These are phyloP conservation scores for Alternaria infectoria DNA, from an alignment of 2,329 filamentous ascomycete genomes.

Conservation along the genomic window DNA sequence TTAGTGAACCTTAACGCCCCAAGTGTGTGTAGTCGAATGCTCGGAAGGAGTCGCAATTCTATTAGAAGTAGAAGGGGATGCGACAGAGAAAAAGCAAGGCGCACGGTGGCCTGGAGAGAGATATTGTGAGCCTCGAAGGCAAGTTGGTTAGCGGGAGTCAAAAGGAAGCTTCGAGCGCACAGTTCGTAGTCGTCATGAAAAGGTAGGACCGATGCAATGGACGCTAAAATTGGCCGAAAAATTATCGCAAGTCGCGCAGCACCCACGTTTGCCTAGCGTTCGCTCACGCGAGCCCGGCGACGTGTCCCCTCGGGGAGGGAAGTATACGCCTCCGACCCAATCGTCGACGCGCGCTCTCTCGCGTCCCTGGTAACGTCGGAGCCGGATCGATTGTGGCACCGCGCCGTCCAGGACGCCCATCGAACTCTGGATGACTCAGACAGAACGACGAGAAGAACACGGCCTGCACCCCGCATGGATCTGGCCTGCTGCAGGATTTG, in stretches of 20 bases:
- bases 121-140: constrained; percentile 31
- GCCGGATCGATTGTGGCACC: constrained; percentile 27
- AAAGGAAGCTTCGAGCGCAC: constrained; percentile 36
- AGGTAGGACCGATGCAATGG: constrained; percentile 10
- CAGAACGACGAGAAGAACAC: constrained; percentile 33
- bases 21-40: constrained; percentile 11
- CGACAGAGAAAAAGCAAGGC: constrained; percentile 21
- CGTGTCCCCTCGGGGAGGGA: constrained; percentile 26
- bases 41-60: constrained; percentile 16
- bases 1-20: constrained; percentile 19
- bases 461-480: constrained; percentile 35
- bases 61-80: constrained; percentile 9
- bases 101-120: constrained; percentile 35
- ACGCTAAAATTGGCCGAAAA: constrained; percentile 25
- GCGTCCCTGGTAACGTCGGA: constrained; percentile 16
- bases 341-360: constrained; percentile 5
- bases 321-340: constrained; percentile 21
- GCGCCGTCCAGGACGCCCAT: constrained; percentile 15
- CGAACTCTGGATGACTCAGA: constrained; percentile 27
- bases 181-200: constrained; percentile 35
- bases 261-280: constrained; percentile 3
- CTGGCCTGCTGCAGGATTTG: constrained; percentile 23
- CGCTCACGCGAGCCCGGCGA: constrained; percentile 8
- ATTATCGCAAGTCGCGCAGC: constrained; percentile 19
- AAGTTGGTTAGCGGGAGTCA: constrained; percentile 34